Conservation (phyloP, 345 rosid genomes). For the Eucalyptus pauciflora region DNA sequence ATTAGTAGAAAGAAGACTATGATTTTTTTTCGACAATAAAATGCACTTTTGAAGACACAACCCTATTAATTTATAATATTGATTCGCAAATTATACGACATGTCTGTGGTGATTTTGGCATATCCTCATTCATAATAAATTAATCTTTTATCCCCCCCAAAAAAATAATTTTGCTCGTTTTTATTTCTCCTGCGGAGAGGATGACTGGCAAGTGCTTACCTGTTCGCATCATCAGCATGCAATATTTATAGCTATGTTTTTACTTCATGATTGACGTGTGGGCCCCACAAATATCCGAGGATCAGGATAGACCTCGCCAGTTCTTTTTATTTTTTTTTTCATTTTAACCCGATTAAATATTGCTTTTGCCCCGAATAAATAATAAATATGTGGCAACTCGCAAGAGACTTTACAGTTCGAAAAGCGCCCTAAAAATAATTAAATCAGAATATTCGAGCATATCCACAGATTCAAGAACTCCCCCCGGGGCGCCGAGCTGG, state of each 20-base stretch:
- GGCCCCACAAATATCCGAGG: neutral
- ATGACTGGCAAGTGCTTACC: neutral
- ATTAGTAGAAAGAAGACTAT: neutral
- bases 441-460: constrained; percentile 9
- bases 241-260: neutral
- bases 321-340: neutral
- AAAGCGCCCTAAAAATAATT: neutral
- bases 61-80: neutral
- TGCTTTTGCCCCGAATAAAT: neutral
- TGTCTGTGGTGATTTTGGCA: neutral
- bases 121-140: neutral
- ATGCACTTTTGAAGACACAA: neutral
- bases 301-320: neutral
- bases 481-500: neutral
- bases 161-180: neutral
- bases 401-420: neutral
- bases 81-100: neutral
- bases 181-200: neutral
- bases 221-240: neutral
- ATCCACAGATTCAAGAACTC: constrained; percentile 3
- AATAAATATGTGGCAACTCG: neutral
- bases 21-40: neutral
- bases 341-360: neutral
- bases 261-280: neutral
- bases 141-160: neutral